Conservation (phyloP, 306 rosid genomes). For the Chamaecrista fasciculata region DNA sequence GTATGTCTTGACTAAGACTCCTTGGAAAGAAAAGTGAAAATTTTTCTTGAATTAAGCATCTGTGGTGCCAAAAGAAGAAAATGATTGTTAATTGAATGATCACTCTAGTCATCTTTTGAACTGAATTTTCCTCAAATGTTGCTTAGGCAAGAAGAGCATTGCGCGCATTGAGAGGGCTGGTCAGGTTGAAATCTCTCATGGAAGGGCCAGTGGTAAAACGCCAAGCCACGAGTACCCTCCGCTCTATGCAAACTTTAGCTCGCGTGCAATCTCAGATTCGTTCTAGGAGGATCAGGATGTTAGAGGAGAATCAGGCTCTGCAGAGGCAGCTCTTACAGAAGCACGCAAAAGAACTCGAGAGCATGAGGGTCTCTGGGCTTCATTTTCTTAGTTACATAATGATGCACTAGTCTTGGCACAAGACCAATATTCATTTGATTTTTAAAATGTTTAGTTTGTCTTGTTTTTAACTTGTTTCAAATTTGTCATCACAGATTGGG, state of each 20-base stretch:
- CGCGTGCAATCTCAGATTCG: slow-evolving; percentile 95
- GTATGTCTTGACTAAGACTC: slow-evolving; percentile 38
- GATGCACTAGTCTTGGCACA: background rate
- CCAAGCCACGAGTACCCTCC: slow-evolving; percentile 82
- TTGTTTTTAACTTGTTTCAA: slow-evolving; percentile 26
- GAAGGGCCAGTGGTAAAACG: slow-evolving; percentile 89
- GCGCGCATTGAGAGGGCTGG: slow-evolving; percentile 89
- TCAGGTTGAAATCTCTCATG: slow-evolving; percentile 79
- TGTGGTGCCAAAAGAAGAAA: slow-evolving; percentile 7
- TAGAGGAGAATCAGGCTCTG: slow-evolving; percentile 95
- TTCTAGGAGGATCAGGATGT: slow-evolving; percentile 82
- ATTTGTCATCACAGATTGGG: slow-evolving; percentile 60
- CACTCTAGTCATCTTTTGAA: background rate
- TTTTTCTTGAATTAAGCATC: background rate
- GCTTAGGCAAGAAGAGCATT: slow-evolving; percentile 87
- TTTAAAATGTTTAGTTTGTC: slow-evolving; percentile 21
- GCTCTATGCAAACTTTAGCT: slow-evolving; percentile 91
- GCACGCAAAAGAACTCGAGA: slow-evolving; percentile 87
- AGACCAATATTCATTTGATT: background rate
- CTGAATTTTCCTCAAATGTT: slow-evolving; percentile 21
- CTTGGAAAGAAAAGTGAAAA: background rate
- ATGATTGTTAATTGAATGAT: slow-evolving; percentile 12
- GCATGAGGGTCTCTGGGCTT: slow-evolving; percentile 63
- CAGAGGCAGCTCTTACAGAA: slow-evolving; percentile 88
- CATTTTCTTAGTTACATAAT: slow-evolving; percentile 24